Evolutionary conservation across 805 yeast species (phyloP), one percentile per base, ranked within the genome.

Genomic region (Saccharomyces eubayanus): DNA sequence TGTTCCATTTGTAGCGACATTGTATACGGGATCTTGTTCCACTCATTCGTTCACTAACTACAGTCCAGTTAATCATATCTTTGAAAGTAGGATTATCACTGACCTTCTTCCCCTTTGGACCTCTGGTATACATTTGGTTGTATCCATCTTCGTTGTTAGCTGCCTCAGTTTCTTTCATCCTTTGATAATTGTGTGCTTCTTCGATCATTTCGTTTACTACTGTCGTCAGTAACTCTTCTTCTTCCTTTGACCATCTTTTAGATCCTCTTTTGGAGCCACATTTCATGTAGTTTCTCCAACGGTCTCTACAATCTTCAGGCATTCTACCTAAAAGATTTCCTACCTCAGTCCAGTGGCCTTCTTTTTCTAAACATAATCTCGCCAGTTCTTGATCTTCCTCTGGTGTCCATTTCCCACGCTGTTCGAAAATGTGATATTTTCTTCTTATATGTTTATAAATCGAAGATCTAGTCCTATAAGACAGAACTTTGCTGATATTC

Each of bases 221-320:
- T n/a, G 67, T 66, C 52, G 77, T 77, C 56, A 91, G 73, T 51
- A 73, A 69, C 20, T 73, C 76, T 66, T 91, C 97, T 63, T 89
- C 96, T 36, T 79, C 82, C 0, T 69, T 65, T 0, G 85, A 74
- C 98, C 98, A 91, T 66, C 86, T 88, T 67, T 87, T 87, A 50
- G 80, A 78, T 8, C 83, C 81, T 58, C 97, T 76, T 52, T 80
- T 80, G 16, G 75, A 76, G 27, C 97, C 97, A 73, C 97, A 92
- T 69, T 91, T 91, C 57, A 91, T 87, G 66, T 91, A 92, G 67
- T 92, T 92, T 69, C 98, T 78, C 96, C 96, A 92, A 62, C 98
- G 77, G 68, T 92, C 98, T 61, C 98, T 79, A 69, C 97, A 91
- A 71, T 92, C 98, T 65, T 92, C 98, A 0, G 98, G 97, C 98